Evolutionary conservation across 2,329 filamentous ascomycete species (phyloP).

Genomic region (Fusarium bactridioides): DNA sequence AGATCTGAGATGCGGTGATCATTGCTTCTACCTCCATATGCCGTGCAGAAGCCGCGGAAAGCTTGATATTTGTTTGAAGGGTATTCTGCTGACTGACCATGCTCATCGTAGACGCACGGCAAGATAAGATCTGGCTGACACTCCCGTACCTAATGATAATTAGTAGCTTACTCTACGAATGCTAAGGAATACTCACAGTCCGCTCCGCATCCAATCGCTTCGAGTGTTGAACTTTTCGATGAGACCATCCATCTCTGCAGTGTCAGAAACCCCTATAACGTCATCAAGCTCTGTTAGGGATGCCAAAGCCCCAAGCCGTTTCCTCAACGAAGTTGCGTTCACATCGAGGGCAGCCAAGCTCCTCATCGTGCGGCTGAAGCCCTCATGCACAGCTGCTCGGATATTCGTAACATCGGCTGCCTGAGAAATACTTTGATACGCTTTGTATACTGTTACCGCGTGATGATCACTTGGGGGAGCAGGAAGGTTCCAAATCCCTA

Average conservation of each 20-base stretch:
- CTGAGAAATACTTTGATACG: constrained; percentile 80
- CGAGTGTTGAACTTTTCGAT: constrained; percentile 71
- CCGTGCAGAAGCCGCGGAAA: constrained; percentile 70
- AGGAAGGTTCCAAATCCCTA: constrained; percentile 93
- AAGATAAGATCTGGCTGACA: constrained; percentile 81
- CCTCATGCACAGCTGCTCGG: constrained; percentile 66
- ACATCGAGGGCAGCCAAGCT: constrained; percentile 59
- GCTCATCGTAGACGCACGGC: constrained; percentile 82
- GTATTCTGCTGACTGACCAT: constrained; percentile 75
- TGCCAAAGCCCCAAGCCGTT: constrained; percentile 69
- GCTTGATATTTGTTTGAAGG: constrained; percentile 66
- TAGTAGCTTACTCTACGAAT: background rate
- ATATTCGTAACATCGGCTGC: constrained; percentile 65
- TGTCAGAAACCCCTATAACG: constrained; percentile 67
- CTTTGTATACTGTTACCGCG: constrained; percentile 77
- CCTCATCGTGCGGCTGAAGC: constrained; percentile 67
- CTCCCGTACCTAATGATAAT: constrained; percentile 69
- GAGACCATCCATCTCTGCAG: constrained; percentile 66
- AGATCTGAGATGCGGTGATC: constrained; percentile 76
- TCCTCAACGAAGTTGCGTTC: constrained; percentile 61
- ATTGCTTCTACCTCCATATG: constrained; percentile 80
- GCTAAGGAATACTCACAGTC: constrained; percentile 65
- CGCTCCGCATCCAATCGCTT: constrained; percentile 81
- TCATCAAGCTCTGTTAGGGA: constrained; percentile 85
- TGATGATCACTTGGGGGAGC: constrained; percentile 71